Conservation (phyloP, 805 yeast genomes). For the Schizosaccharomyces octosporus region DNA sequence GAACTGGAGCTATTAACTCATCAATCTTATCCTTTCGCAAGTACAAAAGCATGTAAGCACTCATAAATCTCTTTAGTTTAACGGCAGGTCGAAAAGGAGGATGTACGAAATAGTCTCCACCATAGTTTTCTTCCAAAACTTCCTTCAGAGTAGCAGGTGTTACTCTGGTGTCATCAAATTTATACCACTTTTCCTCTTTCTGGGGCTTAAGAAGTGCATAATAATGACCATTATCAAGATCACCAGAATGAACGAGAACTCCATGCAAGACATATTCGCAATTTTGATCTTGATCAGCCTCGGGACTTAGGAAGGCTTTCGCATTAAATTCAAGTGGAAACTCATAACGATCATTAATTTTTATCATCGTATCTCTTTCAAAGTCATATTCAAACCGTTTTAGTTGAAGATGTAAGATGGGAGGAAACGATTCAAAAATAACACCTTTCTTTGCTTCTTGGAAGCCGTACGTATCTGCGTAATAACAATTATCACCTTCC, state of each 20-base stretch:
- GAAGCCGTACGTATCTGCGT: constrained; percentile 67
- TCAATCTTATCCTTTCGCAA: constrained; percentile 37
- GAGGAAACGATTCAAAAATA: constrained; percentile 70
- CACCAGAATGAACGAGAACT: constrained; percentile 88
- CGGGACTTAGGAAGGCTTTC: constrained; percentile 51
- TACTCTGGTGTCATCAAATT: constrained; percentile 89
- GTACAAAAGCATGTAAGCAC: constrained; percentile 93
- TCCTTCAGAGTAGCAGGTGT: constrained; percentile 64
- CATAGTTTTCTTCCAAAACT: constrained; percentile 80
- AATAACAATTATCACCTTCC: constrained; percentile 87
- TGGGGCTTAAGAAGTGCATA: constrained; percentile 80
- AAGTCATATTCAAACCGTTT: constrained; percentile 90
- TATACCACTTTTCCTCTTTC: constrained; percentile 46
- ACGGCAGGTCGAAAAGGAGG: constrained; percentile 6
- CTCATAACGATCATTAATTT: constrained; percentile 78
- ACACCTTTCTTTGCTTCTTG: constrained; percentile 97
- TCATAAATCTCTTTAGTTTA: constrained; percentile 50
- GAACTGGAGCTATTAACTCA: constrained; percentile 32
- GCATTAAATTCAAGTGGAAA: constrained; percentile 59
- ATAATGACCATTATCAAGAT: constrained; percentile 86
- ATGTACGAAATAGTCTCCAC: constrained; percentile 48
- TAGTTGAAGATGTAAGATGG: constrained; percentile 75
- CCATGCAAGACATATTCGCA: constrained; percentile 76
- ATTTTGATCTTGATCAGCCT: constrained; percentile 23
- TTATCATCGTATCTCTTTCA: constrained; percentile 63